Conservation (phyloP, 2,329 filamentous ascomycete species). For the Trichoderma sp. region DNA sequence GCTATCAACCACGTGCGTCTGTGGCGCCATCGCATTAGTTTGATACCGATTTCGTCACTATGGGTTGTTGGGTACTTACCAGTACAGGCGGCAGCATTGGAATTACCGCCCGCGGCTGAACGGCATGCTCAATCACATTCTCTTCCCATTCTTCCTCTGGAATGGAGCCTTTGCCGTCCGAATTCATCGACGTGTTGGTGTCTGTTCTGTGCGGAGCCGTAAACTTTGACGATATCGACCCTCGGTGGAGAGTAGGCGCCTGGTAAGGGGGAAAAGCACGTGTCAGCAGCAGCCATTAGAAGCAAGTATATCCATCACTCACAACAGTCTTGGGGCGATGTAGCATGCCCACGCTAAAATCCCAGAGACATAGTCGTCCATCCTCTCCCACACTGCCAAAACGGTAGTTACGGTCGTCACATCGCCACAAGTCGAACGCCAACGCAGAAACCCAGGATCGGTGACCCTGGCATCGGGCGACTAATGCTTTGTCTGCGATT, state of each 20-base stretch:
- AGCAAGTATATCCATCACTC: conserved; percentile 43
- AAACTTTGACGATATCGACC: conserved; percentile 57
- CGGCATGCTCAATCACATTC: conserved; percentile 70
- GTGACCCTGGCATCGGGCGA: conserved; percentile 92
- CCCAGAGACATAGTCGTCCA: conserved; percentile 87
- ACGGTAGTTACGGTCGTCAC: conserved; percentile 91
- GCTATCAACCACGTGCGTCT: conserved; percentile 82
- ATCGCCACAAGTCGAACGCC: conserved; percentile 95
- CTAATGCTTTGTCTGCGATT: conserved; percentile 77
- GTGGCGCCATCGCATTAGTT: conserved; percentile 20
- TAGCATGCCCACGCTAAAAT: conserved; percentile 96
- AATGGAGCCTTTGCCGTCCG: conserved; percentile 71
- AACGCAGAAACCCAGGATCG: conserved; percentile 94
- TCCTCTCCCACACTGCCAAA: conserved; percentile 97
- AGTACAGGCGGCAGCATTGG: conserved; percentile 89
- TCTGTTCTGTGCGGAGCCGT: conserved; percentile 59
- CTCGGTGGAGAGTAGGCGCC: conserved; percentile 48
- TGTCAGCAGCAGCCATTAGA: background rate
- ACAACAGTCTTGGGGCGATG: conserved; percentile 80
- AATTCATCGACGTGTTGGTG: conserved; percentile 61
- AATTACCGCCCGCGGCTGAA: conserved; percentile 82
- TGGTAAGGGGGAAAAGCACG: background rate
- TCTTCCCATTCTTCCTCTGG: conserved; percentile 61
- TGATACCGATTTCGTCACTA: background rate
- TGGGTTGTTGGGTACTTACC: conserved; percentile 54